A percentile compares a stretch with the other conserved stretches of the same genome.
Evolutionary conservation across 345 rosid genomes (phyloP).

Genomic region (Eucalyptus cladocalyx): DNA sequence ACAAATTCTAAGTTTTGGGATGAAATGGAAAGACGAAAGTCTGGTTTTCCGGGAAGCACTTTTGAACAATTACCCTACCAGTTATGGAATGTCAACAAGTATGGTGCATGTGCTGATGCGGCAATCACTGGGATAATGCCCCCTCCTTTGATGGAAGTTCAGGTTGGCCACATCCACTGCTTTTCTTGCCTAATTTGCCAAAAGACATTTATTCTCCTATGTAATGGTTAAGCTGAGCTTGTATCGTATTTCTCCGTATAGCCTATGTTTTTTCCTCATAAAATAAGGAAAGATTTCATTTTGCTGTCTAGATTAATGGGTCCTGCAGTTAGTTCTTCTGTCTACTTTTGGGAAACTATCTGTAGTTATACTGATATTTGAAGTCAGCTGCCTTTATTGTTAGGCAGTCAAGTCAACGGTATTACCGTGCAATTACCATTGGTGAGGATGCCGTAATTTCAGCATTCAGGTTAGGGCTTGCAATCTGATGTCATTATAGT

Average conservation of each 20-base stretch:
- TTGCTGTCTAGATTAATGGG: not conserved
- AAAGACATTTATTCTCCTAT: not conserved
- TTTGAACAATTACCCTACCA: constrained; percentile 55
- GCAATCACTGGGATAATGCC: constrained; percentile 90
- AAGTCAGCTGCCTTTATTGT: constrained; percentile 90
- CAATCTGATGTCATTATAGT: not conserved
- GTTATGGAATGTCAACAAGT: constrained; percentile 82
- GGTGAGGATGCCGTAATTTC: constrained; percentile 97
- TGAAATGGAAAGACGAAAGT: constrained; percentile 27
- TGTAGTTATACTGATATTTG: constrained; percentile 41
- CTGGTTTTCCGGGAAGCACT: constrained; percentile 27
- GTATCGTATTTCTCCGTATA: not conserved
- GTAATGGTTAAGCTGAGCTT: not conserved
- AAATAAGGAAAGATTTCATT: not conserved
- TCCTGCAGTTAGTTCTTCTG: not conserved
- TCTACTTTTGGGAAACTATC: constrained; percentile 13
- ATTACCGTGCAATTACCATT: constrained; percentile 79
- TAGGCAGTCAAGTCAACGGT: constrained; percentile 97
- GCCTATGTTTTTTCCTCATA: not conserved
- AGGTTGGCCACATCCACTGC: constrained; percentile 28
- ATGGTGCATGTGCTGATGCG: constrained; percentile 73
- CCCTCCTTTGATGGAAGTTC: constrained; percentile 82
- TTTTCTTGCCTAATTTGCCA: not conserved
- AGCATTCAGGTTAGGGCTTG: constrained; percentile 63
- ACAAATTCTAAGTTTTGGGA: constrained; percentile 63